A percentile compares a stretch with the other conserved stretches of the same genome.
Evolutionary conservation across 768 basidiomycete species (phyloP).

Genomic region (Auricularia auricula-judae): DNA sequence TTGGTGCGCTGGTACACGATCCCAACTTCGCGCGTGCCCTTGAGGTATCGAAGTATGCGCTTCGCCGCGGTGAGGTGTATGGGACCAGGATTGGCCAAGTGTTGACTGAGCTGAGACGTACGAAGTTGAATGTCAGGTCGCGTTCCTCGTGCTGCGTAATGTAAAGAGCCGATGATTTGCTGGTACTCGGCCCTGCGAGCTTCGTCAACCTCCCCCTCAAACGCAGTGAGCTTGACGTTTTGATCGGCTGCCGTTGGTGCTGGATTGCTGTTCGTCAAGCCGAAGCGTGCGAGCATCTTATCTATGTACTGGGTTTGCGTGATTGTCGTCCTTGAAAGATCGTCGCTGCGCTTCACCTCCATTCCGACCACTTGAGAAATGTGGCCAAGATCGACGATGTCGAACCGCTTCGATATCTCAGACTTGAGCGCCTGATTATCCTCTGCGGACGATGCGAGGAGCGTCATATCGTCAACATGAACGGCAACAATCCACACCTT

Average conservation of each 20-base stretch:
- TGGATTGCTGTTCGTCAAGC: conserved; percentile 4
- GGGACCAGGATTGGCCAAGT: conserved; percentile 1
- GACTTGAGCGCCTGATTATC: conserved; percentile 16
- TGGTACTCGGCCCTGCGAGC: conserved; percentile 11
- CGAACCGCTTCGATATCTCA: conserved; percentile 12
- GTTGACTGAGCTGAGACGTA: conserved; percentile 11
- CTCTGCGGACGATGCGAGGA: conserved; percentile 10
- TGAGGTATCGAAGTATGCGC: conserved; percentile 3
- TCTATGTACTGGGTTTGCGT: not conserved
- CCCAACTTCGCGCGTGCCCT: not conserved
- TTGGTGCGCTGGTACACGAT: conserved; percentile 3
- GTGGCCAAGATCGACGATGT: conserved; percentile 17
- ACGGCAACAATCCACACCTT: not conserved
- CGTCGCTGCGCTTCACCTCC: not conserved
- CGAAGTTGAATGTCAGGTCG: conserved; percentile 12
- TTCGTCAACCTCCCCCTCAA: not conserved
- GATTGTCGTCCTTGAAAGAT: not conserved
- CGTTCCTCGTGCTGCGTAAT: conserved; percentile 15
- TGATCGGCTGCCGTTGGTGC: not conserved
- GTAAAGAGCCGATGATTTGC: conserved; percentile 18
- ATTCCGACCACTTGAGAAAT: conserved; percentile 2
- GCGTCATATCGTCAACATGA: conserved; percentile 15
- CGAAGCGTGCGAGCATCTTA: not conserved
- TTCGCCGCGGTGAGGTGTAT: conserved; percentile 3
- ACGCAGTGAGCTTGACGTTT: conserved; percentile 5